These are phyloP conservation scores for Elaeagnus macrophylla DNA, from an alignment of 306 rosid genomes.

Conservation along the genomic window DNA sequence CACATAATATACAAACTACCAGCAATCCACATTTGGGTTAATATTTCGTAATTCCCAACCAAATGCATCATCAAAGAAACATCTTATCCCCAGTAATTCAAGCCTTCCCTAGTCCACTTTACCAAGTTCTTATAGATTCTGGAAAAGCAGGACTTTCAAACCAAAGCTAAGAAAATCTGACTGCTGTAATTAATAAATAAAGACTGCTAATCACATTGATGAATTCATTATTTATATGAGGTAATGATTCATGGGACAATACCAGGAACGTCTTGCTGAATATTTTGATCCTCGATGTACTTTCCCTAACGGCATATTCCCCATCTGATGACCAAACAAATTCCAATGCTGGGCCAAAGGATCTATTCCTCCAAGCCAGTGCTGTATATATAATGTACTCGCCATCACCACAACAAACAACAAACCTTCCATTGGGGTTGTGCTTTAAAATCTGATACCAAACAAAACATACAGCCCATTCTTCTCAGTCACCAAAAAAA, in stretches of 20 bases:
- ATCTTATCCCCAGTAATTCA: neutral
- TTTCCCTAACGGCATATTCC: constrained; percentile 89
- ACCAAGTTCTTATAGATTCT: neutral
- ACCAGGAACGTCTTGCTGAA: constrained; percentile 93
- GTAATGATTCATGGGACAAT: constrained; percentile 4
- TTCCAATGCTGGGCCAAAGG: constrained; percentile 95
- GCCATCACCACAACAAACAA: constrained; percentile 97
- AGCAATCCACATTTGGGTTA: neutral
- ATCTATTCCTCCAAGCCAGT: constrained; percentile 97
- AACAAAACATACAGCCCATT: constrained; percentile 15
- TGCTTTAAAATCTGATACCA: constrained; percentile 75
- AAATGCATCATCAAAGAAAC: neutral
- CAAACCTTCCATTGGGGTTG: constrained; percentile 97
- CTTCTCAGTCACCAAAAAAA: neutral
- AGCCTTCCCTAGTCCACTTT: neutral
- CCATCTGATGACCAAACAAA: constrained; percentile 94
- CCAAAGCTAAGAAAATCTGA: neutral
- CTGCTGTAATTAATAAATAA: neutral
- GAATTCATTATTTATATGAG: neutral
- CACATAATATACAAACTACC: neutral
- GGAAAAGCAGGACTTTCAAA: neutral
- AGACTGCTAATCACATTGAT: neutral
- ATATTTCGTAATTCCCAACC: neutral
- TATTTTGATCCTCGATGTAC: constrained; percentile 76
- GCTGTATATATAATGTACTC: constrained; percentile 95